Evolutionary conservation across 1,139 yeast species (phyloP), one percentile per base, ranked within the genome.

Genomic region (Yamadazyma conglobata): DNA sequence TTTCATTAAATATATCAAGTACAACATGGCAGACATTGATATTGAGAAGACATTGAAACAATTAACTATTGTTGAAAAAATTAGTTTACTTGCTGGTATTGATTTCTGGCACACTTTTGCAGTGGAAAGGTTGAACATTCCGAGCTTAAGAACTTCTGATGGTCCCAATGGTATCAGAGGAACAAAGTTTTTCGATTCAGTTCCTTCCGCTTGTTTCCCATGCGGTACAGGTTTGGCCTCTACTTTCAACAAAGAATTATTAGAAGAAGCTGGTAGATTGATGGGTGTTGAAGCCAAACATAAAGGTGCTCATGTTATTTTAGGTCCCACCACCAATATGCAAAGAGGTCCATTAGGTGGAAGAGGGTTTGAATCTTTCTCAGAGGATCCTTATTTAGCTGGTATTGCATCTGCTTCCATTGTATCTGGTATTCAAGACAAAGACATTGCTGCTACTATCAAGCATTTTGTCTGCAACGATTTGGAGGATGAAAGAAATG

Each of bases 381-480:
- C 57, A 14, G 64, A 60, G 40, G 64, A 59, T 37, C 64, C 64
- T 10, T 45, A 49, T 31, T 51, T 60, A 28, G 52, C 62, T 1
- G 66, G 64, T 10, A 42, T 48, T 32, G 52, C 54, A 9, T 53
- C 64, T 16, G 47, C 49, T 5, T 33, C 53, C 10, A 46, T 60
- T 20, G 47, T 60, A 25, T 49, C 50, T 25, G 64, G 66, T 14
- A 57, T 59, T 31, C 64, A 60, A 39, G 39, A 37, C 30, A 40
- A 45, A 31, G 38, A 72, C 17, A 57, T 77, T 38, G 73, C 68
- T 31, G 80, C 82, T 5, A 69, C 79, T 15, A 62, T 76, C 40
- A 77, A 77, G 54, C 82, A 77, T 50, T 77, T 52, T 51, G 77
- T 74, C 19, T 70, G 79, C 48, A 77, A 77, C 43, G 84, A 78